These are phyloP conservation scores for Gentiana straminea DNA, from an alignment of 257 asterid genomes.

Conservation along the genomic window DNA sequence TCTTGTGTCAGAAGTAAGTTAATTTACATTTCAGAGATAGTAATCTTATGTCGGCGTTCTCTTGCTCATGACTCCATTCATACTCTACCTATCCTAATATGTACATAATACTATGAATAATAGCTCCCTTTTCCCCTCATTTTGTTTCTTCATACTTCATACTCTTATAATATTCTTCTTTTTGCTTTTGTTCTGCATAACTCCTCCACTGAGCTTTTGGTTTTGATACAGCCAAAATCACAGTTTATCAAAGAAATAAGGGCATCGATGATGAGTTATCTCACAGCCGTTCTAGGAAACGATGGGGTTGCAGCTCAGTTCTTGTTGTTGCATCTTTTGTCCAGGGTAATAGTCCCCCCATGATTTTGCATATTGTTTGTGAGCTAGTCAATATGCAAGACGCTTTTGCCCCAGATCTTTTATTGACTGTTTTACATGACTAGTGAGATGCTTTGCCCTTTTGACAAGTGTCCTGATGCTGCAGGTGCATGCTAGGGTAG, in stretches of 20 bases:
- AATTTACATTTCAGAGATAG: not conserved
- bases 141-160: not conserved
- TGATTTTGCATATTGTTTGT: not conserved
- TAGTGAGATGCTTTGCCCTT: too few species aligned
- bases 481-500: conserved; percentile 79
- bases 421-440: too few species aligned
- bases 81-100: too few species aligned
- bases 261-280: conserved; percentile 60
- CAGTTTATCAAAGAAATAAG: conserved; percentile 45
- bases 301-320: conserved; percentile 81
- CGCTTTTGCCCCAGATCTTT: too few species aligned
- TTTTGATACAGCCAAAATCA: conserved; percentile 42
- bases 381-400: too few species aligned
- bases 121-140: not conserved
- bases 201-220: not conserved
- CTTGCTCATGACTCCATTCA: too few species aligned
- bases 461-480: not conserved
- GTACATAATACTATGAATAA: too few species aligned
- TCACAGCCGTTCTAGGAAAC: conserved; percentile 67
- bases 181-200: not conserved
- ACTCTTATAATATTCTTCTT: not conserved
- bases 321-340: conserved; percentile 72
- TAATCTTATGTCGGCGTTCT: too few species aligned
- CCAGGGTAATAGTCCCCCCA: conserved; percentile 40
- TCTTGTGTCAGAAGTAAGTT: conserved; percentile 49